A percentile compares a stretch with the other conserved stretches of the same genome.
Evolutionary conservation across 345 rosid genomes (phyloP).

Genomic region (Erucastrum elatum): DNA sequence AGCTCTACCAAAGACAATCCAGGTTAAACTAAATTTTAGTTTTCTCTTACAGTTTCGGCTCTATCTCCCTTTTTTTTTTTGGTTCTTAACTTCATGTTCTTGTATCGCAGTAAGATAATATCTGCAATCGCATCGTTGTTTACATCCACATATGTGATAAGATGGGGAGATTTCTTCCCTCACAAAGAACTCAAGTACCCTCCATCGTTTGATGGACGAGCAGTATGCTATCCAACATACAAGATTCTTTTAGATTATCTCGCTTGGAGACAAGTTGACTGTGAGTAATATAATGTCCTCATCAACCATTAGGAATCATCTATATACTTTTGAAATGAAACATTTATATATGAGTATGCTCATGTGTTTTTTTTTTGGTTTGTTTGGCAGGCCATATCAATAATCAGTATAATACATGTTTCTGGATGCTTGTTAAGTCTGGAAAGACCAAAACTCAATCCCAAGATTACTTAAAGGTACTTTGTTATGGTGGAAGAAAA

Average conservation of each 20-base stretch:
- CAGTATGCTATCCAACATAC: slow-evolving; percentile 78
- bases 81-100: neutral
- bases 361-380: neutral
- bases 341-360: neutral
- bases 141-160: slow-evolving; percentile 64
- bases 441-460: slow-evolving; percentile 78
- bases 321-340: neutral
- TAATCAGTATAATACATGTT: slow-evolving; percentile 92
- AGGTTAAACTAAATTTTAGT: slow-evolving; percentile 43
- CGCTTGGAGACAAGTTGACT: slow-evolving; percentile 97
- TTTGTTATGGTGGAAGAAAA: neutral
- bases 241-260: slow-evolving; percentile 80
- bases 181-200: slow-evolving; percentile 60
- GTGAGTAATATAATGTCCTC: slow-evolving; percentile 51
- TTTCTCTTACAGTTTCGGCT: neutral
- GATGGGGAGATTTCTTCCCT: slow-evolving; percentile 78
- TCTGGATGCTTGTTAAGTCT: slow-evolving; percentile 90
- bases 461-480: slow-evolving; percentile 71
- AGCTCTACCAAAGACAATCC: slow-evolving; percentile 55
- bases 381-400: slow-evolving; percentile 81
- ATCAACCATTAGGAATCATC: neutral
- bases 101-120: slow-evolving; percentile 54
- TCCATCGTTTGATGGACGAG: slow-evolving; percentile 89
- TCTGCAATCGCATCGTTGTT: slow-evolving; percentile 71
- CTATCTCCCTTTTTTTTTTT: neutral